Percentiles rank a stretch among this genome's conserved stretches.
Evolutionary conservation across 1,139 yeast species (phyloP).

Genomic region (Protomyces inouyei): DNA sequence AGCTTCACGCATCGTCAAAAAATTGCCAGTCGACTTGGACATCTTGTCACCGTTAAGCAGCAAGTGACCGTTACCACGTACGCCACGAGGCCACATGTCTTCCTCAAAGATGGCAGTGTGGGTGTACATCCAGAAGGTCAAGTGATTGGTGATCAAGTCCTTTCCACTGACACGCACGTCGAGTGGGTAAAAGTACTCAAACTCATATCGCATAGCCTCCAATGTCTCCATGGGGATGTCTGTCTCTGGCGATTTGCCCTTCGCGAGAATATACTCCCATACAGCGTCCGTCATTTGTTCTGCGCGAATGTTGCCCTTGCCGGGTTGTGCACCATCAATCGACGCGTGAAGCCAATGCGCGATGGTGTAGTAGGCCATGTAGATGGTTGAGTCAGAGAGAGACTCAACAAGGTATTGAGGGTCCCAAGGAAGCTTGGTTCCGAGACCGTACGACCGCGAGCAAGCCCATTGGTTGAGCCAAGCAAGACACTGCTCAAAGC

Average conservation of each 20-base stretch:
- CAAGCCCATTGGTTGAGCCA: conserved; percentile 99
- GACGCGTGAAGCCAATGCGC: conserved; percentile 81
- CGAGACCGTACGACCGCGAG: conserved; percentile 93
- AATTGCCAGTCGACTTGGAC: conserved; percentile 98
- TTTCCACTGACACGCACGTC: conserved; percentile 91
- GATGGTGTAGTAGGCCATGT: conserved; percentile 93
- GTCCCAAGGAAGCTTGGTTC: conserved; percentile 97
- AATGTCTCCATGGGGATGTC: conserved; percentile 62
- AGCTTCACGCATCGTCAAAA: conserved; percentile 81
- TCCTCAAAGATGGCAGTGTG: conserved; percentile 92
- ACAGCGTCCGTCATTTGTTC: conserved; percentile 91
- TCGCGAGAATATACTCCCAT: conserved; percentile 82
- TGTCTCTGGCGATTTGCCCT: conserved; percentile 53
- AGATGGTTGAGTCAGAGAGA: conserved; percentile 89
- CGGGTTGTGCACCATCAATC: conserved; percentile 71
- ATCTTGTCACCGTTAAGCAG: conserved; percentile 92
- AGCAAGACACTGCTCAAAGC: conserved; percentile 87
- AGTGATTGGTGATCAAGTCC: conserved; percentile 94
- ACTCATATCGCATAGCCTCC: conserved; percentile 77
- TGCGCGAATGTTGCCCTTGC: conserved; percentile 68
- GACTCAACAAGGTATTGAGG: conserved; percentile 89
- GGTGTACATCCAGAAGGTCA: conserved; percentile 88
- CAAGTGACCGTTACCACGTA: conserved; percentile 93
- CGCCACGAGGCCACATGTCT: conserved; percentile 87
- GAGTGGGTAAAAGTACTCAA: conserved; percentile 91